Evolutionary conservation across 1,284 basidiomycete genomes (phyloP).

Genomic region (Papiliotrema flavescens): DNA sequence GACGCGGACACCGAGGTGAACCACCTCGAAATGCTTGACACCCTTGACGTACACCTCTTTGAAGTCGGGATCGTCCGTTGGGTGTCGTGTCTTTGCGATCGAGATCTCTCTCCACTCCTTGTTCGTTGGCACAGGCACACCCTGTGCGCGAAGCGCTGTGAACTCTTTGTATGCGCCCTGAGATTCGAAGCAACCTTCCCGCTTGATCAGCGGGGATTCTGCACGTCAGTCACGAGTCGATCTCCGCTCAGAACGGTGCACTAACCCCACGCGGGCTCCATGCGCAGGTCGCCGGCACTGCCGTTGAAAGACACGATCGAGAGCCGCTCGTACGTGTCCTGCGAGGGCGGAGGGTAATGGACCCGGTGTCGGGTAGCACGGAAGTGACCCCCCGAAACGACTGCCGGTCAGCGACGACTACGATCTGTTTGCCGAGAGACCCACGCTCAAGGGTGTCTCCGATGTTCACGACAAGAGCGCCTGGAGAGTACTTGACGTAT

Average conservation of each 20-base stretch:
- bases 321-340: conserved; percentile 36
- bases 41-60: conserved; percentile 24
- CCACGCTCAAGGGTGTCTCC: conserved; percentile 19
- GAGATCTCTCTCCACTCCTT: conserved; percentile 30
- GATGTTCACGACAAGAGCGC: conserved; percentile 19
- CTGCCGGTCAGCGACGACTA: background rate
- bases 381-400: conserved; percentile 25
- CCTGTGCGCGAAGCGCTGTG: conserved; percentile 20
- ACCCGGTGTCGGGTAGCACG: conserved; percentile 29
- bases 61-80: conserved; percentile 16
- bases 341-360: conserved; percentile 45
- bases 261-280: conserved; percentile 14
- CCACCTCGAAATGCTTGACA: conserved; percentile 17
- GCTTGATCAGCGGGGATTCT: conserved; percentile 22
- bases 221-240: background rate
- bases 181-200: conserved; percentile 30
- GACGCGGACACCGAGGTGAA: conserved; percentile 25
- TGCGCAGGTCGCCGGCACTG: conserved; percentile 40
- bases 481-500: conserved; percentile 38
- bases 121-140: conserved; percentile 30
- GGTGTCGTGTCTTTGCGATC: conserved; percentile 22
- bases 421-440: background rate
- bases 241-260: background rate
- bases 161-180: conserved; percentile 35
- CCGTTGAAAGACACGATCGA: conserved; percentile 49